Evolutionary conservation across 495 filamentous ascomycete species (phyloP), one percentile per base, ranked within the genome.

Genomic region (Arthonia radiata): DNA sequence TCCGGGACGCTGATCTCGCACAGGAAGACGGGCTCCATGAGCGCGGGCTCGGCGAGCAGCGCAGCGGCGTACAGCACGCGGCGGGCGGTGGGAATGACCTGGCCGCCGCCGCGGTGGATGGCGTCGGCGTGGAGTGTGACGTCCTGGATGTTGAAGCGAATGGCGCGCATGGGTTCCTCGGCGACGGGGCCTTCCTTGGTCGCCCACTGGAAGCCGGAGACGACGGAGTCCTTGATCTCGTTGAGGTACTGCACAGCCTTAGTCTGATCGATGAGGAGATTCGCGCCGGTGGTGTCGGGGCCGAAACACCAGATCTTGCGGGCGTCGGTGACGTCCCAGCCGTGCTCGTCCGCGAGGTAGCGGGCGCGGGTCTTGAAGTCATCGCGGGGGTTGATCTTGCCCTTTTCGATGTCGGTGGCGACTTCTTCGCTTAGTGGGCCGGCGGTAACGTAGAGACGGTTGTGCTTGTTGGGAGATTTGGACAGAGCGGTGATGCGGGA

Each of bases 391-490:
- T 52, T 56, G 54, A 99, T 82, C 59, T 75, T 80, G 59, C 89
- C 86, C 25, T 50, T 39, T 61, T 99, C 86, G 39, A 99, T 99
- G 44, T 71, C 76, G 40, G 67, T 68, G 34, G 75, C 61, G 28
- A 94, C 71, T 35, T 93, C 86, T 61, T 99, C 86, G 6, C 61
- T 67, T 23, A 99, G 57, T 32, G 86, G 89, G 54, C 77, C 50
- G 33, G 86, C 86, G 45, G 63, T 68, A 49, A 99, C 63, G 63
- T 94, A 99, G 11, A 99, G 65, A 71, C 86, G 80, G 61, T 99
- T 99, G 73, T 99, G 86, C 78, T 99, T 99, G 68, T 99, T 99
- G 54, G 86, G 86, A 7, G 86, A 99, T 66, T 99, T 99, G 45
- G 86, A 99, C 34, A 99, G 63, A 31, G 86, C 86, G 46, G 81